Percentiles rank a stretch among this genome's conserved stretches.
Conservation (phyloP, 345 rosid genomes). For the Aquilaria malaccensis region DNA sequence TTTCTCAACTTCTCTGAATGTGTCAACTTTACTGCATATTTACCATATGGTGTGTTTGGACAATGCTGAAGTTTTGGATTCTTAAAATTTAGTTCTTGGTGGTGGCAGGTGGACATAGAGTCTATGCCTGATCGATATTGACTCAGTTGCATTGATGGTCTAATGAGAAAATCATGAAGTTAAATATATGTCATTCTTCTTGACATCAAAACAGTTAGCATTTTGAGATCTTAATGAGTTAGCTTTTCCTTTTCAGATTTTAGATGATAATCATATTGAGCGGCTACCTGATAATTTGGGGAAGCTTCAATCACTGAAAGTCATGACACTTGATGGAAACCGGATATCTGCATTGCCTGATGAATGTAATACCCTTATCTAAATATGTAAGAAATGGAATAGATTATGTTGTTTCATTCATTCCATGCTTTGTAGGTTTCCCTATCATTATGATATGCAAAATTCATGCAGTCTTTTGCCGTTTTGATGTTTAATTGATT, state of each 20-base stretch:
- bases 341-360: constrained; percentile 71
- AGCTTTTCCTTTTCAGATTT: constrained; percentile 37
- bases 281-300: constrained; percentile 75
- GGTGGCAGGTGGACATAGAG: no score
- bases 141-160: no score
- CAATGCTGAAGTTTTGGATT: no score
- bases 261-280: constrained; percentile 64
- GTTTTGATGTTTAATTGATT: neutral
- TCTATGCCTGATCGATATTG: no score
- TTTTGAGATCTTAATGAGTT: constrained; percentile 5
- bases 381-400: constrained; percentile 19
- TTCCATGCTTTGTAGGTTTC: constrained; percentile 14
- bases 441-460: constrained; percentile 10
- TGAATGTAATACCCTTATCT: constrained; percentile 67
- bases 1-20: no score
- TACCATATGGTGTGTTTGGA: no score
- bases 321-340: constrained; percentile 83
- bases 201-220: neutral
- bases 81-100: no score
- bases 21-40: no score
- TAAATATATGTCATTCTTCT: neutral
- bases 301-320: constrained; percentile 80
- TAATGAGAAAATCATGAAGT: no score
- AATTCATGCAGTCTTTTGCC: constrained; percentile 4
- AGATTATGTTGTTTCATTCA: constrained; percentile 1